These are phyloP conservation scores for Coelastrella sp. DNA, from an alignment of 139 green algal species.

Conservation along the genomic window DNA sequence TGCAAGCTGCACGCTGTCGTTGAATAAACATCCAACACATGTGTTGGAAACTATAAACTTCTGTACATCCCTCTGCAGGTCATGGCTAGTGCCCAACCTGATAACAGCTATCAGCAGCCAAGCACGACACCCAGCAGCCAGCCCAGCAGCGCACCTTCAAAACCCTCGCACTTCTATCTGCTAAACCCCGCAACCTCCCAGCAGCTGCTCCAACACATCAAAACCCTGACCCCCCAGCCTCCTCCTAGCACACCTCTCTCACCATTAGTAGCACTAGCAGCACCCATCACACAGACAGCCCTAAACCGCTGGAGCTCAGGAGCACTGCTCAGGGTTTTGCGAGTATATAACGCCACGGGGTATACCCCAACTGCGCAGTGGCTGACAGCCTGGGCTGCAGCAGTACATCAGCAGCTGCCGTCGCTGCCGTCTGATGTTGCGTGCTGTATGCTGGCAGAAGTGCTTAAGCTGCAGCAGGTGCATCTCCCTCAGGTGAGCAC, in stretches of 20 bases:
- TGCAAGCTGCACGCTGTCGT: too few relatives aligned
- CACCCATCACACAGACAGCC: not conserved
- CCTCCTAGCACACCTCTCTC: conserved; percentile 15
- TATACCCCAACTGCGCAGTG: not conserved
- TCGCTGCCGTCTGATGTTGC: not conserved
- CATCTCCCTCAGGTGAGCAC: not conserved
- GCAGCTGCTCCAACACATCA: not conserved
- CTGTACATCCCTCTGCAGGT: too few relatives aligned
- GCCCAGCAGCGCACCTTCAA: conserved; percentile 5
- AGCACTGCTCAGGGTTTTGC: conserved; percentile 10
- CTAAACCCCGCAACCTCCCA: not conserved
- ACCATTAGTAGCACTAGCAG: not conserved
- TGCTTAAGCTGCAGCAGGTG: not conserved
- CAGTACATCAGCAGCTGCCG: conserved; percentile 33
- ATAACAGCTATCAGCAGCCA: not conserved
- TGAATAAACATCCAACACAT: too few relatives aligned
- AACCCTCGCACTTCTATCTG: not conserved
- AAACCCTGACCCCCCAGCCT: not conserved
- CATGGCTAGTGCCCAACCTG: too few relatives aligned
- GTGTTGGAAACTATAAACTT: too few relatives aligned
- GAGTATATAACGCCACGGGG: not conserved
- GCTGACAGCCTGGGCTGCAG: conserved; percentile 3
- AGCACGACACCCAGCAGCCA: conserved; percentile 8
- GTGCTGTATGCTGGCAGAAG: conserved; percentile 4
- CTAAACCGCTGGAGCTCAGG: not conserved